Percentiles rank a stretch among this genome's conserved stretches.
Conservation (phyloP, 768 basidiomycete species). For the Agaricus blazei region DNA sequence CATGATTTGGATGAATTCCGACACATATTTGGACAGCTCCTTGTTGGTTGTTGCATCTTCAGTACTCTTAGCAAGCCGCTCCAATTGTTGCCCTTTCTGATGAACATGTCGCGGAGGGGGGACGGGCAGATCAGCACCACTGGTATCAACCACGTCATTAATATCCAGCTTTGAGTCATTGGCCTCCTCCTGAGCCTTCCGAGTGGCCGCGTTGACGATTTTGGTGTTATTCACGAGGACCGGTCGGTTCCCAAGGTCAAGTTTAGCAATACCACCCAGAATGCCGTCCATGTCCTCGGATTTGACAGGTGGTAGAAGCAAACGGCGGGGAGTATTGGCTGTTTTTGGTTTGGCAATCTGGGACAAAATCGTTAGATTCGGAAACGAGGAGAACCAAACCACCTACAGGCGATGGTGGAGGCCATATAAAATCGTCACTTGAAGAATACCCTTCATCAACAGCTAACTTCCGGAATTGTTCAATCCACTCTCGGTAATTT, state of each 20-base stretch:
- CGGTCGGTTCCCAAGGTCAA: constrained; percentile 48
- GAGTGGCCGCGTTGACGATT: constrained; percentile 30
- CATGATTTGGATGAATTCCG: constrained; percentile 58
- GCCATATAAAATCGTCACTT: constrained; percentile 68
- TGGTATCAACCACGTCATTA: constrained; percentile 41
- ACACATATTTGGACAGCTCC: constrained; percentile 47
- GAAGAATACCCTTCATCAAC: constrained; percentile 52
- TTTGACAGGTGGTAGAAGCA: constrained; percentile 28
- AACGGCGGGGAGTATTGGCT: constrained; percentile 30
- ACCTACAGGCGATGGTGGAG: constrained; percentile 42
- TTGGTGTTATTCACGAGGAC: constrained; percentile 50
- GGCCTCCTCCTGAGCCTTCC: constrained; percentile 26
- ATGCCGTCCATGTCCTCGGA: constrained; percentile 48
- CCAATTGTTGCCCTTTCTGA: constrained; percentile 52
- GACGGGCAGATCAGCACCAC: constrained; percentile 28
- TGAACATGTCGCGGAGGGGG: constrained; percentile 25
- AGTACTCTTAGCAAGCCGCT: constrained; percentile 38
- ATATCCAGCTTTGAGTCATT: constrained; percentile 12
- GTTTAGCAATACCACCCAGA: constrained; percentile 53
- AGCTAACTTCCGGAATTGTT: constrained; percentile 62
- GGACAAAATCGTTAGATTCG: constrained; percentile 14
- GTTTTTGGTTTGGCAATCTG: constrained; percentile 21
- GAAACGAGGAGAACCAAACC: background rate
- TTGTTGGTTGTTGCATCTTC: constrained; percentile 47
- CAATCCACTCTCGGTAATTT: constrained; percentile 61